phyloP scores from a whole-genome alignment of 2,329 filamentous ascomycete genomes.

The Botrytis paeoniae region DNA sequence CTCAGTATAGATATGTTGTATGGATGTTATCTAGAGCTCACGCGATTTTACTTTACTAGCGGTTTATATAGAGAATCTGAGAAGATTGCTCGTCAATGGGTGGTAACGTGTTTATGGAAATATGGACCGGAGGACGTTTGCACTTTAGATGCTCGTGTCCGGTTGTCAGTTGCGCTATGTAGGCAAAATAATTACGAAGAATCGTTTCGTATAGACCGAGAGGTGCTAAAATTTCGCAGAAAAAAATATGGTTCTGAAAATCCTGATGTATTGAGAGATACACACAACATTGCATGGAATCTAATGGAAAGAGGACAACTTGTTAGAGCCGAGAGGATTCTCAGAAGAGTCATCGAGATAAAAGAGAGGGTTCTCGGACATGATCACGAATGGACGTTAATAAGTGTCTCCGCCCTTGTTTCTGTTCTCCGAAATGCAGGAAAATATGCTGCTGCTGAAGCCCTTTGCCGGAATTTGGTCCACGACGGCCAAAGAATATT shows the following conservation, averaged over 20 bases:
- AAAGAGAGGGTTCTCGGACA: not conserved
- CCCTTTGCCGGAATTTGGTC: not conserved
- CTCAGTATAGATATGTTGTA: not conserved
- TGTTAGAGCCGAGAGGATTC: slow-evolving; percentile 15
- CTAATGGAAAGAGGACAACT: slow-evolving; percentile 4
- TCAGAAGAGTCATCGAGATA: not conserved
- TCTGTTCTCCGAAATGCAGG: accelerated
- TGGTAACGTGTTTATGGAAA: accelerated
- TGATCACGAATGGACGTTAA: accelerated
- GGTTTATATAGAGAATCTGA: not conserved
- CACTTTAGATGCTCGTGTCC: accelerated
- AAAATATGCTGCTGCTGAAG: not conserved
- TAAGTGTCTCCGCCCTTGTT: not conserved
- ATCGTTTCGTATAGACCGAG: not conserved
- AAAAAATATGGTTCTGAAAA: not conserved
- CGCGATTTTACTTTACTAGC: not conserved
- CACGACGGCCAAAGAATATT: not conserved
- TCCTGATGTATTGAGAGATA: not conserved
- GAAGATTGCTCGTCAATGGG: too few relatives aligned
- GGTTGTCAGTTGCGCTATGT: accelerated
- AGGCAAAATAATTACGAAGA: accelerated
- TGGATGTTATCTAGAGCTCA: not conserved
- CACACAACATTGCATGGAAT: slow-evolving; percentile 4
- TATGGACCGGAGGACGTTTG: not conserved
- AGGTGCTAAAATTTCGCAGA: not conserved